phyloP scores from a whole-genome alignment of 202 grass and related monocot species.

The Dendrocalamus latiflorus region DNA sequence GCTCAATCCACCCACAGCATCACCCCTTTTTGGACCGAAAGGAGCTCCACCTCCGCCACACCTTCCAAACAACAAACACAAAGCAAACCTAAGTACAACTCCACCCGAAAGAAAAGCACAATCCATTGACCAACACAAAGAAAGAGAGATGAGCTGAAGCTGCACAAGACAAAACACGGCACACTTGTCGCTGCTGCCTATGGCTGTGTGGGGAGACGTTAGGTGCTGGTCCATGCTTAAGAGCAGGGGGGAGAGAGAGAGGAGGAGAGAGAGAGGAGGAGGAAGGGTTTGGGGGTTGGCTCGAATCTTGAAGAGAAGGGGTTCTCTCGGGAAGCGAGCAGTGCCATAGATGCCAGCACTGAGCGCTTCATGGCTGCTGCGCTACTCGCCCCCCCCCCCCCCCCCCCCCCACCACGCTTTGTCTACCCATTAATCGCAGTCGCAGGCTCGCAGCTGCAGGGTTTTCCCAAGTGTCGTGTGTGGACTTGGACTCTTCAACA shows the following conservation, averaged over 20 bases:
- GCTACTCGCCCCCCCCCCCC: neutral
- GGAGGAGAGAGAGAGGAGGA: neutral
- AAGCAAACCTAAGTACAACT: neutral
- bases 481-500: neutral
- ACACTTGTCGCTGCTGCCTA: neutral
- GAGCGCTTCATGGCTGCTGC: neutral
- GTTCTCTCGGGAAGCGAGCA: constrained; percentile 8
- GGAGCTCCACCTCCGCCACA: constrained; percentile 32
- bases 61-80: neutral
- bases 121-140: neutral
- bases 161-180: neutral
- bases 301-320: neutral
- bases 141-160: neutral
- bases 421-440: constrained; percentile 9
- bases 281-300: neutral
- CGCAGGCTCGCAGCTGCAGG: neutral
- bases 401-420: constrained; percentile 1
- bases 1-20: constrained; percentile 29
- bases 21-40: constrained; percentile 27
- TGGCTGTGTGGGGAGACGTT: neutral
- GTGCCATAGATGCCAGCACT: neutral
- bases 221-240: constrained; percentile 6
- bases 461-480: neutral
- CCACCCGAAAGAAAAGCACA: neutral
- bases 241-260: neutral